Evolutionary conservation across 2,329 filamentous ascomycete species (phyloP), one percentile per base, ranked within the genome.

Genomic region (Pseudocercospora crystallina): DNA sequence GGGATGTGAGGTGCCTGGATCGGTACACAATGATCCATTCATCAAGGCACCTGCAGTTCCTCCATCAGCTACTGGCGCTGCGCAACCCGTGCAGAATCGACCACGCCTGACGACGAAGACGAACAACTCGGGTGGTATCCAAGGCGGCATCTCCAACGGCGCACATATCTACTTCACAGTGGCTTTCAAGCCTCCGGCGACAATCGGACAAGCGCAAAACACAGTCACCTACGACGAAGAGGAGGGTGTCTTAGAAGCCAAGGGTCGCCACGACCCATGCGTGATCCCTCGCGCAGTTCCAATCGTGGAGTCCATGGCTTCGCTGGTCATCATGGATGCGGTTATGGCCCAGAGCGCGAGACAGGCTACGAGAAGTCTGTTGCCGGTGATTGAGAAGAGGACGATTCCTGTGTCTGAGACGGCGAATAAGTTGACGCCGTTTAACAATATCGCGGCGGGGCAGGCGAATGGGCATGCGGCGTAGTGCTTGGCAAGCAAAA

Each of bases 71-170:
- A 36, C 42, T 13, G 48, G 48, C 14, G 59, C 63, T 32, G 56
- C 43, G 47, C 50, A 53, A 14, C 63, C 69, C 2, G 57, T 60
- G 31, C 57, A 66, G 40, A 71, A 73, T 15, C 74, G 76, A 51
- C 82, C 87, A 13, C 80, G 78, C 56, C 80, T 96, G 46, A 86
- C 84, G 8, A 96, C 92, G 49, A 88, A 87, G 76, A 96, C 92
- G 20, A 97, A 97, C 77, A 90, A 96, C 77, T 92, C 87, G 2
- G 92, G 92, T 10, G 94, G 92, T 58, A 89, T 97, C 61, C 92
- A 97, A 75, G 94, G 92, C 37, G 92, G 92, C 45, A 97, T 97
- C 72, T 86, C 87, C 43, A 97, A 97, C 71, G 94, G 92, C 51
- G 89, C 89, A 33, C 86, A 85, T 52, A 90, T 97, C 74, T 97